Conservation (phyloP, 2,329 filamentous ascomycete species). For the Exophiala sideris region DNA sequence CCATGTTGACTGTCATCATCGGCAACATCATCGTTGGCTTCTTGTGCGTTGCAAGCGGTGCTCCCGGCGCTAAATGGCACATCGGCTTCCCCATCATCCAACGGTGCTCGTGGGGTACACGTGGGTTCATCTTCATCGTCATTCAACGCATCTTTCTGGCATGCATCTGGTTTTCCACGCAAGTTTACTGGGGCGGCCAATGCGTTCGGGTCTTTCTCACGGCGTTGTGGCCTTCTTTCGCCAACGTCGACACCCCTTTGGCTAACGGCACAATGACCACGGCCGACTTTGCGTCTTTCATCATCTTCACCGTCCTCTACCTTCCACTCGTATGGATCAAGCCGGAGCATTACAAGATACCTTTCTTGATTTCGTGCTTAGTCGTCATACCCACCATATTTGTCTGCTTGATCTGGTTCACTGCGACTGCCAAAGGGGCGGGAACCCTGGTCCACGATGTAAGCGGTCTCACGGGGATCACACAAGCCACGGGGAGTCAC, state of each 20-base stretch:
- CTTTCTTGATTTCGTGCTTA: constrained; percentile 12
- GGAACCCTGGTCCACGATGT: constrained; percentile 19
- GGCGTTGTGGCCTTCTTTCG: constrained; percentile 27
- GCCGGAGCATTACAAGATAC: constrained; percentile 17
- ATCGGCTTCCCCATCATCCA: constrained; percentile 30
- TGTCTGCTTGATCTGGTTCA: constrained; percentile 17
- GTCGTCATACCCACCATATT: constrained; percentile 16
- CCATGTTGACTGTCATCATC: constrained; percentile 29
- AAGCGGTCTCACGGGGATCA: constrained; percentile 4
- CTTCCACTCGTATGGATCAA: constrained; percentile 41
- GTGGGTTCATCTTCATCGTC: constrained; percentile 26
- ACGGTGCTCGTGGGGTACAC: constrained; percentile 27
- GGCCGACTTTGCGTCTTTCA: constrained; percentile 40
- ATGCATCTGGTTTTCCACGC: constrained; percentile 25
- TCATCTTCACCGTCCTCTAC: constrained; percentile 44
- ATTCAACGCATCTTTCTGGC: constrained; percentile 23
- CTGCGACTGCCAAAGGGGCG: constrained; percentile 20
- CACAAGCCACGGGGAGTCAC: constrained; percentile 14
- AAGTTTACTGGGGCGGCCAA: constrained; percentile 14
- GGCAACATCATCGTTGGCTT: constrained; percentile 25
- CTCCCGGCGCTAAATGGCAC: constrained; percentile 29
- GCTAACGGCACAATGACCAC: constrained; percentile 44
- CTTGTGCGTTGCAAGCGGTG: constrained; percentile 21
- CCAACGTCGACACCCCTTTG: constrained; percentile 28
- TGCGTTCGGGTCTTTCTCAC: constrained; percentile 13